phyloP scores from a whole-genome alignment of 2,329 filamentous ascomycete genomes.

The Truncatella angustata region DNA sequence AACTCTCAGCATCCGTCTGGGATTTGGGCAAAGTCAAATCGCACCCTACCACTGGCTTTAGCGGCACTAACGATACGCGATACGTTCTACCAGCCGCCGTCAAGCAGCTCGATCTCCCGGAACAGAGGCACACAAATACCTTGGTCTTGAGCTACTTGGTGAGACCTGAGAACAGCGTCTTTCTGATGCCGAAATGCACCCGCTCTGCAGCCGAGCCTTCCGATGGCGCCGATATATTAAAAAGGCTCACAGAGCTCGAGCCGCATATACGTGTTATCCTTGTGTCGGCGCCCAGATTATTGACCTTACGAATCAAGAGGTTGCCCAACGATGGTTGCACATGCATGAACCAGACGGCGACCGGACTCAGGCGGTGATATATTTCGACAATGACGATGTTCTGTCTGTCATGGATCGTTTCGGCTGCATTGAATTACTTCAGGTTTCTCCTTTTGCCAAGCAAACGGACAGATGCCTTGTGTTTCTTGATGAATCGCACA shows the following conservation, averaged over 20 bases:
- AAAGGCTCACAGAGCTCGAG: neutral
- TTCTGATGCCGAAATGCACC: neutral
- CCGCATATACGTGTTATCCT: slow-evolving; percentile 50
- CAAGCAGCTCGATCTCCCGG: slow-evolving; percentile 50
- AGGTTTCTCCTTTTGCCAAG: slow-evolving; percentile 55
- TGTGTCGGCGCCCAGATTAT: slow-evolving; percentile 68
- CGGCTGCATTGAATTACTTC: slow-evolving; percentile 46
- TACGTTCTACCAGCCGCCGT: slow-evolving; percentile 57
- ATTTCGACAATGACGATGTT: slow-evolving; percentile 55
- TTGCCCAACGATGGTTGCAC: slow-evolving; percentile 55
- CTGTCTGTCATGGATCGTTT: slow-evolving; percentile 50
- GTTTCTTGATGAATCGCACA: slow-evolving; percentile 70
- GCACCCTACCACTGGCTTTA: slow-evolving; percentile 62
- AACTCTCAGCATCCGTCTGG: slow-evolving; percentile 67
- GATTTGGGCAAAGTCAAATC: slow-evolving; percentile 51
- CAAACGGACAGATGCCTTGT: slow-evolving; percentile 60
- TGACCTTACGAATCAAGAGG: slow-evolving; percentile 55
- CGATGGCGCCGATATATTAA: slow-evolving; percentile 2
- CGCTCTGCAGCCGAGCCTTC: neutral
- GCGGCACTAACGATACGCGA: slow-evolving; percentile 65
- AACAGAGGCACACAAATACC: slow-evolving; percentile 65
- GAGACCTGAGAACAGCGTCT: slow-evolving; percentile 45
- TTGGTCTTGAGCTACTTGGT: slow-evolving; percentile 61
- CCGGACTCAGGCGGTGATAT: slow-evolving; percentile 47
- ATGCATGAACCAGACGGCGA: slow-evolving; percentile 11